phyloP scores from a whole-genome alignment of 306 rosid genomes.

The Carpinus fangiana region DNA sequence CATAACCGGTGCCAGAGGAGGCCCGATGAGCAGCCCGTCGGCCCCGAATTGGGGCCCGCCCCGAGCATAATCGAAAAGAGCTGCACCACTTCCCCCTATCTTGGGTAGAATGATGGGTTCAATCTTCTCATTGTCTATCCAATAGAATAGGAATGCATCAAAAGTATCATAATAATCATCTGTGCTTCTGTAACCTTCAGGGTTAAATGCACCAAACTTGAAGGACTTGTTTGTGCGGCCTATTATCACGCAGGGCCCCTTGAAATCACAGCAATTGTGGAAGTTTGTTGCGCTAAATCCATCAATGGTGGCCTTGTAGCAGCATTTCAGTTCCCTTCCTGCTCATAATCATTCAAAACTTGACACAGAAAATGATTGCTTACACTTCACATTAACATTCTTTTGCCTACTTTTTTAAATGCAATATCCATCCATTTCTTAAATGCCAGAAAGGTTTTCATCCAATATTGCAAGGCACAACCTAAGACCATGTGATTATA shows the following conservation, averaged over 20 bases:
- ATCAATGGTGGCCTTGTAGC: constrained; percentile 77
- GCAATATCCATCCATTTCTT: background rate
- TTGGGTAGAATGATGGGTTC: constrained; percentile 50
- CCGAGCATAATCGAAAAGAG: constrained; percentile 52
- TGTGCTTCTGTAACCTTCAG: constrained; percentile 96
- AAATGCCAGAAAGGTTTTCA: background rate
- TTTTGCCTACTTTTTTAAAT: background rate
- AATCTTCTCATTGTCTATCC: constrained; percentile 35
- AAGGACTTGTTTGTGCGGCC: constrained; percentile 79
- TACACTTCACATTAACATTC: too few species aligned
- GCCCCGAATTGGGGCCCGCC: constrained; percentile 91
- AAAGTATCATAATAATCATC: constrained; percentile 85
- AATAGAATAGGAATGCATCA: constrained; percentile 78
- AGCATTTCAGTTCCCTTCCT: constrained; percentile 89
- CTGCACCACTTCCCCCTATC: constrained; percentile 60
- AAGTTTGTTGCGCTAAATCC: constrained; percentile 78
- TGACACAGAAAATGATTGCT: too few species aligned
- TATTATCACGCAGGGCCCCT: constrained; percentile 86
- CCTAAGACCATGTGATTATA: background rate
- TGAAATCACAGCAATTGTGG: constrained; percentile 80
- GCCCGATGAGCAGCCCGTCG: constrained; percentile 71
- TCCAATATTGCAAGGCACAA: background rate
- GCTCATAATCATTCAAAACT: constrained; percentile 17
- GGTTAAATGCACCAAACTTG: constrained; percentile 93
- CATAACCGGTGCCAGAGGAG: constrained; percentile 55